Evolutionary conservation across 306 rosid genomes (phyloP), one percentile per base, ranked within the genome.

Genomic region (Cucurbita argyrosperma): DNA sequence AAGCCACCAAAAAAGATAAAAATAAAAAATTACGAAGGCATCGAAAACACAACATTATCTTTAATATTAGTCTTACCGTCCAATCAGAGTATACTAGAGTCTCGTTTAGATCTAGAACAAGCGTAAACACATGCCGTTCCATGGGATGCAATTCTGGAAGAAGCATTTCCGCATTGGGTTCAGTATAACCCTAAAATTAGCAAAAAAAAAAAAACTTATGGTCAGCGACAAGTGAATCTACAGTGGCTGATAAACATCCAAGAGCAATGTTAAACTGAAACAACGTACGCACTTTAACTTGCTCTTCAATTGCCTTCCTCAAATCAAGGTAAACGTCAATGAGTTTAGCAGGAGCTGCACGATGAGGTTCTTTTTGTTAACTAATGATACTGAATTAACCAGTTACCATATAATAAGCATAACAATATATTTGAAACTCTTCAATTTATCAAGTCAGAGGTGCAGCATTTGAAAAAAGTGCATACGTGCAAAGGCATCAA

Each of bases 61-160:
- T n/a, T 30, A 60, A 46, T 39, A 11, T 74, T 7, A 74, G 35
- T 21, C 91, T 78, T 88, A 94, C 99, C 79, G 89, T 88, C 99
- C 99, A 94, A 68, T 80, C 84, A 75, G 92, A 91, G 83, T 91
- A 91, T 58, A 94, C 88, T 76, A 91, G 82, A 13, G 99, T 94
- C 85, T 91, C 99, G 47, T 94, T 90, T 45, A 94, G 87, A 91
- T 94, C 99, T 76, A 94, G 83, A 85, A 91, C 99, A 58, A 94
- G 99, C 39, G 99, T 94, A 83, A 89, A 89, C 76, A 87, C 96
- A 70, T 89, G 96, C 38, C 62, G 85, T 78, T 94, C 97, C 79
- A 82, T 74, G 76, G 97, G 97, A 77, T 79, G 92, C 90, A 91
- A 83, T 78, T 94, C 97, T 51, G 99, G 99, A 87, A 94, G 99